These are phyloP conservation scores for Marasmius oreades DNA, from an alignment of 1,284 basidiomycete species.

Conservation along the genomic window DNA sequence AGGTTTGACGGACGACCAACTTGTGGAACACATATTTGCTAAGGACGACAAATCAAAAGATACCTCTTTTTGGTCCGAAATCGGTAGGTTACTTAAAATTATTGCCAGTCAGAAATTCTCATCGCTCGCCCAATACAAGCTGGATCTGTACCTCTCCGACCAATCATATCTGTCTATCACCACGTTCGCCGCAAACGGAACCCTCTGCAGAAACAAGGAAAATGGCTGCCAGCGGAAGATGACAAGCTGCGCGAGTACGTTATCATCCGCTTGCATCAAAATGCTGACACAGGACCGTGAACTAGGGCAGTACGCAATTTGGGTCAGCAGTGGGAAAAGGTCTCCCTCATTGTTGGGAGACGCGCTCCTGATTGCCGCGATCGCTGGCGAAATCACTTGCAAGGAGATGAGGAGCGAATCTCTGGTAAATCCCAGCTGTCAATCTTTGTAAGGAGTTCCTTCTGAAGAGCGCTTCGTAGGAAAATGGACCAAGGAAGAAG, in stretches of 20 bases:
- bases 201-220: conserved; percentile 63
- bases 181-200: conserved; percentile 68
- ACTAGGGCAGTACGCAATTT: conserved; percentile 59
- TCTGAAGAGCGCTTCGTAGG: conserved; percentile 31
- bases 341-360: conserved; percentile 64
- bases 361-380: conserved; percentile 80
- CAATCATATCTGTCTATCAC: conserved; percentile 79
- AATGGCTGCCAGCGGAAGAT: conserved; percentile 72
- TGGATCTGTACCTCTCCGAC: conserved; percentile 63
- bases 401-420: conserved; percentile 52
- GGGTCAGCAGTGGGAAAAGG: conserved; percentile 79
- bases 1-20: conserved; percentile 46
- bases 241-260: conserved; percentile 56
- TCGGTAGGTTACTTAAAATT: conserved; percentile 49
- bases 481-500: conserved; percentile 71
- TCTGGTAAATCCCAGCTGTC: conserved; percentile 37
- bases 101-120: conserved; percentile 4
- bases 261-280: background rate
- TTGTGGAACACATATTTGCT: conserved; percentile 62
- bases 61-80: conserved; percentile 70
- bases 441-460: background rate
- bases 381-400: conserved; percentile 76
- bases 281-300: background rate
- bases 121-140: conserved; percentile 53
- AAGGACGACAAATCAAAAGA: conserved; percentile 58